Percentiles rank a stretch among this genome's conserved stretches.
Conservation (phyloP, 23 red algal species). For the Gracilaria gracilis region DNA sequence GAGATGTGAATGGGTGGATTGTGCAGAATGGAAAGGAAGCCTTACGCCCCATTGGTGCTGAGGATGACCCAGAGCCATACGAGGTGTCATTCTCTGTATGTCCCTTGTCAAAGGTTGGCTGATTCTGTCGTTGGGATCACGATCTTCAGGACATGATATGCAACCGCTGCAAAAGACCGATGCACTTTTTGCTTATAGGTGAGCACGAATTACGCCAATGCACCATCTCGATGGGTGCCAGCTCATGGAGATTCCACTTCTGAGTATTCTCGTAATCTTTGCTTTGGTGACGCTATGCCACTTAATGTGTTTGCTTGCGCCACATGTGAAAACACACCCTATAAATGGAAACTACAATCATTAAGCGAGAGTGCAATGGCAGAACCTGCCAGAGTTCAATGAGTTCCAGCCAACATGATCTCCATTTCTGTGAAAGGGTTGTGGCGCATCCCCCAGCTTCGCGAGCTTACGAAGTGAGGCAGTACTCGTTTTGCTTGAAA, state of each 20-base stretch:
- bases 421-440: too few relatives aligned
- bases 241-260: not conserved
- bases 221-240: not conserved
- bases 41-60: not conserved
- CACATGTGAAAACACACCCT: not conserved
- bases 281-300: not conserved
- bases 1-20: not conserved
- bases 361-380: too few relatives aligned
- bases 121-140: not conserved
- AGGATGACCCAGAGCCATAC: not conserved
- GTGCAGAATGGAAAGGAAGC: not conserved
- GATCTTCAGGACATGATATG: not conserved
- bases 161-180: not conserved
- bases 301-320: not conserved
- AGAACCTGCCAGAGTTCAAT: too few relatives aligned
- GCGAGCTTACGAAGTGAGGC: too few relatives aligned
- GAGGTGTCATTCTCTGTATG: conserved; percentile 3
- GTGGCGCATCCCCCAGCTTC: too few relatives aligned
- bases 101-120: conserved; percentile 4
- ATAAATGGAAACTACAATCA: too few relatives aligned
- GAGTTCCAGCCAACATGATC: too few relatives aligned
- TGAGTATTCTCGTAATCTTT: not conserved
- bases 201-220: not conserved
- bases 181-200: conserved; percentile 5
- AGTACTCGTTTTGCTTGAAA: too few relatives aligned